A percentile compares a stretch with the other conserved stretches of the same genome.
phyloP scores from a whole-genome alignment of 1,284 basidiomycete species.

The Leccinum ponderosum region DNA sequence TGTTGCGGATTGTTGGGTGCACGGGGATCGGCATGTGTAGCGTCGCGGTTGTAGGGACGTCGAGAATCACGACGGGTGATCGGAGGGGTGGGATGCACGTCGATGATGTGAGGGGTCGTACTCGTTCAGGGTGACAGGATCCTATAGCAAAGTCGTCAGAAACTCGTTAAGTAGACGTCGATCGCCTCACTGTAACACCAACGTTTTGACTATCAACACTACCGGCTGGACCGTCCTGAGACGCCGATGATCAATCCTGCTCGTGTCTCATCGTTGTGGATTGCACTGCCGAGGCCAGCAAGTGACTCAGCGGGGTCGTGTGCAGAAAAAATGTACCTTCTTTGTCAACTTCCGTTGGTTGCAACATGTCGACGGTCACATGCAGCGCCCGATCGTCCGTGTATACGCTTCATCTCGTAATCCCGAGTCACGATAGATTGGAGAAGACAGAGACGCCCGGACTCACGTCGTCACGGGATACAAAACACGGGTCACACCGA shows the following conservation, averaged over 20 bases:
- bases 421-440: too few relatives aligned
- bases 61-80: conserved; percentile 65
- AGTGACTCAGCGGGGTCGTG: too few relatives aligned
- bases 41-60: conserved; percentile 56
- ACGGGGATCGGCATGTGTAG: conserved; percentile 62
- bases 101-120: conserved; percentile 47
- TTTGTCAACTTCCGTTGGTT: too few relatives aligned
- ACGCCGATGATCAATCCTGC: conserved; percentile 74
- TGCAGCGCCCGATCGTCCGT: too few relatives aligned
- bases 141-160: conserved; percentile 13
- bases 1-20: conserved; percentile 66
- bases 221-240: conserved; percentile 56
- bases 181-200: conserved; percentile 65
- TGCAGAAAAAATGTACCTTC: too few relatives aligned
- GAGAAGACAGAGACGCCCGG: too few relatives aligned
- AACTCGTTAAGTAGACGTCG: conserved; percentile 46
- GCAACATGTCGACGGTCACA: too few relatives aligned
- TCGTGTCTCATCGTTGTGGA: conserved; percentile 60
- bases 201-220: conserved; percentile 53
- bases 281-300: conserved; percentile 48
- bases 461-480: too few relatives aligned
- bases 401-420: too few relatives aligned
- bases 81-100: conserved; percentile 53
- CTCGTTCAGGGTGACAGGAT: conserved; percentile 35
- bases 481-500: too few relatives aligned